Evolutionary conservation across 345 rosid genomes (phyloP).

Genomic region (Rhodamnia rubescens): DNA sequence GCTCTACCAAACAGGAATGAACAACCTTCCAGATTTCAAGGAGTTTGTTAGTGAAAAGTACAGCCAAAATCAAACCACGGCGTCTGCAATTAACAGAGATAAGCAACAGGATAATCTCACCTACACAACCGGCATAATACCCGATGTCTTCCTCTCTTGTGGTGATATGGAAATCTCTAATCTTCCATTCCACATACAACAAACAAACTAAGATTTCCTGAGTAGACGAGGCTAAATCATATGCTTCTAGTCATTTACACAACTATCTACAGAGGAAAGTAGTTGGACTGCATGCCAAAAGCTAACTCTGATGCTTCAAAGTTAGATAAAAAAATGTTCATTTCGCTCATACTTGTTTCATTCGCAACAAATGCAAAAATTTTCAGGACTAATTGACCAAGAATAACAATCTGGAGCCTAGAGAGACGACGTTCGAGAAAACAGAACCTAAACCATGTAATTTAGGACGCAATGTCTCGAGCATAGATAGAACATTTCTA

Average conservation of each 20-base stretch:
- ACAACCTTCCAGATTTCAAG: constrained; percentile 34
- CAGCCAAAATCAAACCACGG: background rate
- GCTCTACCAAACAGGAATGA: constrained; percentile 88
- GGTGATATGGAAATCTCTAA: constrained; percentile 62
- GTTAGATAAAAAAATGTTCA: background rate
- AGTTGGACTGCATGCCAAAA: background rate
- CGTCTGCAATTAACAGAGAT: background rate
- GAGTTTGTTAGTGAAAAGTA: background rate
- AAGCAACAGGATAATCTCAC: constrained; percentile 27
- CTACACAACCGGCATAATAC: constrained; percentile 78
- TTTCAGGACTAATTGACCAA: background rate
- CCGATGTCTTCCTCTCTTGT: constrained; percentile 79
- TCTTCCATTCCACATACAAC: constrained; percentile 19
- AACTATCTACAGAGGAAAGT: no score
- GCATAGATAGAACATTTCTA: background rate
- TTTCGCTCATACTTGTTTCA: background rate
- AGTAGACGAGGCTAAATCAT: background rate
- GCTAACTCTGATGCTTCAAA: background rate
- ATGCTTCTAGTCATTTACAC: no score
- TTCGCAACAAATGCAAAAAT: background rate
- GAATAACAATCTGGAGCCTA: background rate
- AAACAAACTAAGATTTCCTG: background rate
- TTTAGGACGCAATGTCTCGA: background rate
- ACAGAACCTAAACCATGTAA: background rate
- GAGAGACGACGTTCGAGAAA: background rate